Evolutionary conservation across 2,329 filamentous ascomycete species (phyloP), one percentile per base, ranked within the genome.

Genomic region (Thyridium curvatum): DNA sequence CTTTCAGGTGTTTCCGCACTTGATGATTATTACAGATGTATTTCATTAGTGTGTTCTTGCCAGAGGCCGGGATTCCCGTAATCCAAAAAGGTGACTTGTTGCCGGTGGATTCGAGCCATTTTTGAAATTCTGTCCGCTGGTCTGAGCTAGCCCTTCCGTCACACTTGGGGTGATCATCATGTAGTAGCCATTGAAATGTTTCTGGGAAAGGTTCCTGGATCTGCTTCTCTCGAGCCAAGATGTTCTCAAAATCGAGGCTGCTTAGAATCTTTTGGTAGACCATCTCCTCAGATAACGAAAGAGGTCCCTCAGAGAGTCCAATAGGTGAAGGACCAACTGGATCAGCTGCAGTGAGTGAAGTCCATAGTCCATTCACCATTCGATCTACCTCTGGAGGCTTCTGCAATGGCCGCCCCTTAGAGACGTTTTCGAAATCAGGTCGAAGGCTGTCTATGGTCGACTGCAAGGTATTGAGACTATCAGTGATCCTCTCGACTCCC

Each of bases 21-120:
- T 26, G 17, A 8, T 17, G 8, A 3, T 35, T 18, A 10, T 17
- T 35, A n/a, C 34, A 28, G 18, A 35, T 35, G 18, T 26, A 35
- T 9, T 35, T 35, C 34, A 35, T 35, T 14, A 35, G 13, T 7
- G 34, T 35, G 10, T 21, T 35, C 18, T 35, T 35, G 12, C 34
- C 34, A 12, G 34, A 35, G 13, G 34, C 34, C 12, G 34, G 34
- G 8, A 21, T 26, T 12, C 34, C 34, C 2, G 34, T 35, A 14
- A 35, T 35, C 34, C 34, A 35, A 21, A 21, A 35, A n/a, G 34
- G 34, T 7, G 34, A 18, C 5, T 35, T 14, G 34, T 35, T 35
- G 34, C 12, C 16, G 4, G 34, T 18, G 21, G 34, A 35, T 26
- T 35, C 12, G 7, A 35, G 13, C 34, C 34, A 35, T 26, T 35